A percentile compares a stretch with the other conserved stretches of the same genome.
Conservation (phyloP, 164 flowering plant genomes). For the Nymphaea thermarum region DNA sequence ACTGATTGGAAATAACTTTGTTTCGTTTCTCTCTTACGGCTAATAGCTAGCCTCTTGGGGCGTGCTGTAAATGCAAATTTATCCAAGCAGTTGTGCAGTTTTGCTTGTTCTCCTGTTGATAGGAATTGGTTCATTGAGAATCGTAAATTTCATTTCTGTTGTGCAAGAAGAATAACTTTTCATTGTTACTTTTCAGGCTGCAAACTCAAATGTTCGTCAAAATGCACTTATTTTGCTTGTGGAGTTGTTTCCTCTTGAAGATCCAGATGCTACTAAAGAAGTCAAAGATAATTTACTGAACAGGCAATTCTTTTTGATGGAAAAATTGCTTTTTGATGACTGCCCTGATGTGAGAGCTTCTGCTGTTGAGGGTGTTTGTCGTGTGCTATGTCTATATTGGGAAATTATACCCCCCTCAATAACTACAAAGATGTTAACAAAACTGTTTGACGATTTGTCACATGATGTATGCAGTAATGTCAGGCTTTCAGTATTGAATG, state of each 20-base stretch:
- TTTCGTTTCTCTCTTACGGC: no score
- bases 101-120: no score
- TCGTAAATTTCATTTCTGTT: no score
- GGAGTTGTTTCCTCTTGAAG: slow-evolving; percentile 95
- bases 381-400: slow-evolving; percentile 82
- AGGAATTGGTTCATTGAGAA: no score
- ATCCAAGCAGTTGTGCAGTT: no score
- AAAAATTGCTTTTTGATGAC: slow-evolving; percentile 69
- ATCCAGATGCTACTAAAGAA: slow-evolving; percentile 89
- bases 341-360: slow-evolving; percentile 76
- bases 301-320: slow-evolving; percentile 71
- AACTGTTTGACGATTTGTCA: slow-evolving; percentile 62
- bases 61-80: no score
- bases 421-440: slow-evolving; percentile 58
- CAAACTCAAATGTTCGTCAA: slow-evolving; percentile 90
- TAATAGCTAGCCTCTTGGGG: no score
- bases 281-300: slow-evolving; percentile 58
- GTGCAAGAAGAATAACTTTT: neutral
- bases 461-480: slow-evolving; percentile 59
- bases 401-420: slow-evolving; percentile 76
- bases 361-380: slow-evolving; percentile 93
- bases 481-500: slow-evolving; percentile 69
- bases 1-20: no score
- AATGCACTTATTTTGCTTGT: slow-evolving; percentile 86
- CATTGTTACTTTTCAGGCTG: slow-evolving; percentile 41